A percentile compares a stretch with the other conserved stretches of the same genome.
Conservation (phyloP, 805 yeast species). For the Saccharomyces mikatae region DNA sequence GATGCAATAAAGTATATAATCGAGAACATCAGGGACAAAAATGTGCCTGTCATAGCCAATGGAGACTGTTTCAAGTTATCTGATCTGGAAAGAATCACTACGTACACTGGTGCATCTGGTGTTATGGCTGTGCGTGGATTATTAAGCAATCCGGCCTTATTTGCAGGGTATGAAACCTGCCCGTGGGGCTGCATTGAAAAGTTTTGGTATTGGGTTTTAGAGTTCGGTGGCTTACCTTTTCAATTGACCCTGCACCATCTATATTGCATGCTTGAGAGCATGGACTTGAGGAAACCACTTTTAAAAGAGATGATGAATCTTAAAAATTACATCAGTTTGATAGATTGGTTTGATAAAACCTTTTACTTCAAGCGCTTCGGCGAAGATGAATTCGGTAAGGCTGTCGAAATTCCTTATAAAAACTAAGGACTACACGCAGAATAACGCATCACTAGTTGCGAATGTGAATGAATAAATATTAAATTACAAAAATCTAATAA, state of each 20-base stretch:
- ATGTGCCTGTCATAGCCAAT: conserved; percentile 88
- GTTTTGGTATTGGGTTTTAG: conserved; percentile 69
- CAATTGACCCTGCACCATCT: conserved; percentile 81
- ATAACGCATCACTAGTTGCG: not conserved
- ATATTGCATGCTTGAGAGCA: conserved; percentile 69
- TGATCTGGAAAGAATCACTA: conserved; percentile 58
- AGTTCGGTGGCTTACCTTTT: conserved; percentile 73
- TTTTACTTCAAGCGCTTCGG: conserved; percentile 61
- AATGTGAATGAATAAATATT: not conserved
- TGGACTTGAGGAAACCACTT: conserved; percentile 38
- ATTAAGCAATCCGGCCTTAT: conserved; percentile 77
- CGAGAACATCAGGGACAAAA: conserved; percentile 32
- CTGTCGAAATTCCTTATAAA: conserved; percentile 39
- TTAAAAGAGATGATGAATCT: conserved; percentile 58
- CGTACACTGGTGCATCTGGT: conserved; percentile 74
- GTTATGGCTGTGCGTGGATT: conserved; percentile 94
- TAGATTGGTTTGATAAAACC: conserved; percentile 74
- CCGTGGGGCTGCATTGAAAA: conserved; percentile 90
- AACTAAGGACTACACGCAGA: not conserved
- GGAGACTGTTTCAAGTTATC: conserved; percentile 79
- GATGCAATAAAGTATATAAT: conserved; percentile 70
- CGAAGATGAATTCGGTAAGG: conserved; percentile 61
- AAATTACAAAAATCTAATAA: not conserved
- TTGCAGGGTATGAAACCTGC: conserved; percentile 61
- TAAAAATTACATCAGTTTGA: conserved; percentile 49